Evolutionary conservation across 1,139 yeast species (phyloP).

Genomic region (Candida labiduridarum): DNA sequence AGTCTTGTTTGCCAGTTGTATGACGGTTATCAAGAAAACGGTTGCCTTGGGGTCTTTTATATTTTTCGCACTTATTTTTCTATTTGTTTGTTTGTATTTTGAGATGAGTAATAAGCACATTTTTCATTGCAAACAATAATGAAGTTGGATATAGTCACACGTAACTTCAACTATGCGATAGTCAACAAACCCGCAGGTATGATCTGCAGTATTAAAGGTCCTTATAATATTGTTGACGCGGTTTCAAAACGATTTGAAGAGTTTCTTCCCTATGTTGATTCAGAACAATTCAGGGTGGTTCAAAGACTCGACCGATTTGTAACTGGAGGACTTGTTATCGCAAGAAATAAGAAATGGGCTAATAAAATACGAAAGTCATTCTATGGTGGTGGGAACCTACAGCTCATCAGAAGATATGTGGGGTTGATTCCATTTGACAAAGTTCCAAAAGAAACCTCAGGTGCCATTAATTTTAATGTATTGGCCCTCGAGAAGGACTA

Average conservation of each 20-base stretch:
- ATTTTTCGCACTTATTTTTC: no score
- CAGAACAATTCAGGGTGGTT: conserved; percentile 20
- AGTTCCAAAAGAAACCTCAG: conserved; percentile 9
- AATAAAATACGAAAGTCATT: conserved; percentile 16
- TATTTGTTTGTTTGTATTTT: no score
- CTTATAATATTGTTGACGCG: conserved; percentile 7
- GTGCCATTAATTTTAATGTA: conserved; percentile 19
- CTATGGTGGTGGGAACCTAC: conserved; percentile 7
- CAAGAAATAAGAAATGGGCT: conserved; percentile 22
- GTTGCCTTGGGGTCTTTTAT: no score
- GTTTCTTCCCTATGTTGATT: conserved; percentile 12
- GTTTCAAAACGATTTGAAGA: conserved; percentile 5
- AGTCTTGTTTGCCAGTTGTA: no score
- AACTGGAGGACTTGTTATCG: conserved; percentile 27
- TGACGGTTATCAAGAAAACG: no score
- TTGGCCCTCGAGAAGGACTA: conserved; percentile 16
- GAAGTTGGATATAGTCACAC: conserved; percentile 17
- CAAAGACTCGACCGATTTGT: conserved; percentile 28
- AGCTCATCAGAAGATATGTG: conserved; percentile 22
- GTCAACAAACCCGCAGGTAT: conserved; percentile 28
- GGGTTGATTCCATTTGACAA: conserved; percentile 20
- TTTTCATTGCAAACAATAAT: background rate
- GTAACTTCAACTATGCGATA: conserved; percentile 21
- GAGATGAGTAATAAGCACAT: no score
- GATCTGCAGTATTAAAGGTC: conserved; percentile 18